Evolutionary conservation across 305 asterid genomes (phyloP).

Genomic region (Ilex paraguariensis): DNA sequence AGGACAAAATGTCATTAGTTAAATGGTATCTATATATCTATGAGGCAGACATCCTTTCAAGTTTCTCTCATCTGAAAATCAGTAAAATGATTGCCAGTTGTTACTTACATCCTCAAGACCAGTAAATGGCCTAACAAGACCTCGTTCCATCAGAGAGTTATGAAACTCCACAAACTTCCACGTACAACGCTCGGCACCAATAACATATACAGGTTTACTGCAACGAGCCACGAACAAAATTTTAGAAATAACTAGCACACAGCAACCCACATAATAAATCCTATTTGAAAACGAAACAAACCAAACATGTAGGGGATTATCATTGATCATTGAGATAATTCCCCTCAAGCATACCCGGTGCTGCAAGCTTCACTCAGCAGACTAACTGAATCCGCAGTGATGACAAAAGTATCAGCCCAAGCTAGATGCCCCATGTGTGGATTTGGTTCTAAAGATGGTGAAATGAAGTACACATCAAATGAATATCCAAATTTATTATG

Average conservation of each 20-base stretch:
- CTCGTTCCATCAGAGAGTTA: conserved; percentile 67
- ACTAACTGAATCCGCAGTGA: conserved; percentile 96
- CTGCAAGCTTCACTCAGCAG: conserved; percentile 99
- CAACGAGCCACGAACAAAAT: conserved; percentile 5
- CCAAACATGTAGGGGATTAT: conserved; percentile 1
- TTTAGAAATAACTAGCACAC: too few species aligned
- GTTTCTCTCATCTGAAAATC: too few species aligned
- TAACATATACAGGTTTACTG: conserved; percentile 96
- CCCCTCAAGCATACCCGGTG: conserved; percentile 68
- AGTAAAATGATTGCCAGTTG: neutral
- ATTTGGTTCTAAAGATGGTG: conserved; percentile 65
- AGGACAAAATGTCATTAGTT: too few species aligned
- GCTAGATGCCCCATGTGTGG: conserved; percentile 98
- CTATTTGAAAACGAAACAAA: conserved; percentile 5
- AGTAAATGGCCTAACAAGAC: conserved; percentile 88
- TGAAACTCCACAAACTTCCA: conserved; percentile 95
- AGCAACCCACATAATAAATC: neutral
- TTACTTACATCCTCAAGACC: conserved; percentile 97
- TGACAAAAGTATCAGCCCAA: conserved; percentile 89
- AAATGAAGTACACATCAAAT: conserved; percentile 16
- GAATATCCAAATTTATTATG: conserved; percentile 16
- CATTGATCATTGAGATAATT: neutral
- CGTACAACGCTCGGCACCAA: conserved; percentile 88
- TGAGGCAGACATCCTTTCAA: too few species aligned
- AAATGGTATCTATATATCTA: too few species aligned